These are phyloP conservation scores for Meripilus lineatus DNA, from an alignment of 1,284 basidiomycete species.

Conservation along the genomic window DNA sequence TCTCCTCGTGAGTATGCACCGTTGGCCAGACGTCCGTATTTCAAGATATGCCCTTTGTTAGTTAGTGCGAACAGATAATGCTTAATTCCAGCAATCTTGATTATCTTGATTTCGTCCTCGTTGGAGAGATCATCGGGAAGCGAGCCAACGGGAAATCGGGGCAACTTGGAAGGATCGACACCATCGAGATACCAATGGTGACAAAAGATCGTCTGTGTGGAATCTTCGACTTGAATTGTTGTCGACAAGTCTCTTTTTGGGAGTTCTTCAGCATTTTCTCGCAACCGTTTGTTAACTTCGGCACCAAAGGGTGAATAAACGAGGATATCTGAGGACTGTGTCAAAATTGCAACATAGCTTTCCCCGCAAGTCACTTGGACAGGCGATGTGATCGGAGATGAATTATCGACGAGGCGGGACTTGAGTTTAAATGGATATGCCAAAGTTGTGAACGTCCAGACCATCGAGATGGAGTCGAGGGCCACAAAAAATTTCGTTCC, in stretches of 20 bases:
- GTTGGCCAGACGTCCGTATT: constrained; percentile 45
- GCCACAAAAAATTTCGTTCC: constrained; percentile 67
- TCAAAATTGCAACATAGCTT: constrained; percentile 68
- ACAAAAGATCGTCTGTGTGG: constrained; percentile 29
- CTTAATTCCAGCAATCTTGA: constrained; percentile 75
- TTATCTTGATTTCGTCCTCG: constrained; percentile 41
- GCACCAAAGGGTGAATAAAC: constrained; percentile 71
- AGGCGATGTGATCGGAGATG: constrained; percentile 42
- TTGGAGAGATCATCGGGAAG: constrained; percentile 35
- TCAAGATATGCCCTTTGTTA: constrained; percentile 71
- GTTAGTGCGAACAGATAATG: constrained; percentile 70
- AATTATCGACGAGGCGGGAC: constrained; percentile 43
- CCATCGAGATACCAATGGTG: constrained; percentile 48
- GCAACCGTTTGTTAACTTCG: constrained; percentile 33
- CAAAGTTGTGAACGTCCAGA: constrained; percentile 76
- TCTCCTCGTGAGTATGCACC: constrained; percentile 30
- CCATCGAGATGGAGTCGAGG: constrained; percentile 48
- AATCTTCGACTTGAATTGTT: background rate
- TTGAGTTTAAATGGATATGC: constrained; percentile 65
- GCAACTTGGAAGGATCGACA: constrained; percentile 47
- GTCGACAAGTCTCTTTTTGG: constrained; percentile 33
- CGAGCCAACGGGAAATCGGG: constrained; percentile 25
- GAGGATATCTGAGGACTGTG: constrained; percentile 62
- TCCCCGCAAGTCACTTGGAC: constrained; percentile 79
- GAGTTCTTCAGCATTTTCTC: constrained; percentile 40